Conservation (phyloP, 2,329 filamentous ascomycete genomes). For the Fusarium xylarioides region DNA sequence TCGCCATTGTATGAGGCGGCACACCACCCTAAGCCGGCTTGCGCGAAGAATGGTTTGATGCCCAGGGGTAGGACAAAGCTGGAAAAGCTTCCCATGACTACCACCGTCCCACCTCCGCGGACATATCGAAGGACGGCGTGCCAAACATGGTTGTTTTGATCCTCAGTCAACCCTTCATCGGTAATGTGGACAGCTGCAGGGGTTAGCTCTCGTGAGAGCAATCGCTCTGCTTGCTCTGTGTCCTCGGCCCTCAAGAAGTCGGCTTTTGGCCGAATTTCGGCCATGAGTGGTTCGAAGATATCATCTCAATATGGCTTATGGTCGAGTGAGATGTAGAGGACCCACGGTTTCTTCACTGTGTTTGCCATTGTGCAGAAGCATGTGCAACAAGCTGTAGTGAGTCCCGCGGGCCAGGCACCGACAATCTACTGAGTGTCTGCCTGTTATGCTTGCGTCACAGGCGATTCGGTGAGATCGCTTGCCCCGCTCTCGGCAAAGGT, state of each 20-base stretch:
- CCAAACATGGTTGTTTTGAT: background rate
- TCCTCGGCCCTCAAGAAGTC: background rate
- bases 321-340: background rate
- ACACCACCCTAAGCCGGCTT: background rate
- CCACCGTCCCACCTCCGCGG: background rate
- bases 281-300: accelerated
- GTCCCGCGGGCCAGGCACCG: too few relatives aligned
- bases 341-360: background rate
- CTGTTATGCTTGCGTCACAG: too few relatives aligned
- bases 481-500: too few relatives aligned
- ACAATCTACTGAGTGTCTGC: too few relatives aligned
- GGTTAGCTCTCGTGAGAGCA: accelerated
- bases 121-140: background rate
- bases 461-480: too few relatives aligned
- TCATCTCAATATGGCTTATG: background rate
- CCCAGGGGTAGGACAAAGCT: background rate
- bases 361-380: accelerated
- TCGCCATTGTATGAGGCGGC: background rate
- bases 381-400: background rate
- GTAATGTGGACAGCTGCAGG: background rate
- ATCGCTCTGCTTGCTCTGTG: accelerated
- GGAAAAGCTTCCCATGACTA: background rate
- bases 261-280: background rate
- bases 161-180: background rate
- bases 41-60: background rate